Conservation (phyloP, 805 yeast genomes). For the Sugiyamaella qingdaonensis region DNA sequence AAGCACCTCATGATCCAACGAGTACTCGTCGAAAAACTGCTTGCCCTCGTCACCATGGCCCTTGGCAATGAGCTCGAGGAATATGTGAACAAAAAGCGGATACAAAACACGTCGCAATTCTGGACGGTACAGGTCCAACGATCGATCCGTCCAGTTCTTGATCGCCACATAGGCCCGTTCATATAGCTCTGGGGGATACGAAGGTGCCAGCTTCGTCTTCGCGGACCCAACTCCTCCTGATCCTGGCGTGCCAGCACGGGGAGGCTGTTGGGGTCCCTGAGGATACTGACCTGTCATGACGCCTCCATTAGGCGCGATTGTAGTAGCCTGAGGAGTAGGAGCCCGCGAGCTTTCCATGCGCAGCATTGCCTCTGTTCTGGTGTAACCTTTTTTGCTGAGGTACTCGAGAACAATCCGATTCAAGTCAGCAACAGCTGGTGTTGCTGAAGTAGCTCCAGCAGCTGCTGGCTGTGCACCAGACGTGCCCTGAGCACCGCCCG, state of each 20-base stretch:
- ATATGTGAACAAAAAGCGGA: slow-evolving; percentile 91
- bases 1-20: slow-evolving; percentile 64
- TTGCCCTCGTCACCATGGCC: slow-evolving; percentile 56
- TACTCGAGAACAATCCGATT: slow-evolving; percentile 91
- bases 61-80: slow-evolving; percentile 69
- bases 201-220: slow-evolving; percentile 3
- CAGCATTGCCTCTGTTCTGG: slow-evolving; percentile 88
- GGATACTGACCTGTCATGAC: slow-evolving; percentile 14
- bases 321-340: slow-evolving; percentile 25
- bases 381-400: slow-evolving; percentile 88
- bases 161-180: slow-evolving; percentile 76
- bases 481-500: slow-evolving; percentile 20
- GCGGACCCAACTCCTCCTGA: slow-evolving; percentile 16
- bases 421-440: slow-evolving; percentile 69
- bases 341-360: slow-evolving; percentile 61
- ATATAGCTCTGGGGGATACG: slow-evolving; percentile 63
- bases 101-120: slow-evolving; percentile 79
- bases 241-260: slow-evolving; percentile 12
- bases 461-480: slow-evolving; percentile 16
- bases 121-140: slow-evolving; percentile 84
- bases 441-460: slow-evolving; percentile 18
- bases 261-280: slow-evolving; percentile 6
- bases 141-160: slow-evolving; percentile 84
- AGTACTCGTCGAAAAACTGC: slow-evolving; percentile 68
- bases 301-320: slow-evolving; percentile 20